Percentiles rank a stretch among this genome's conserved stretches.
Conservation (phyloP, 1,284 basidiomycete genomes). For the Puccinia novopanici region DNA sequence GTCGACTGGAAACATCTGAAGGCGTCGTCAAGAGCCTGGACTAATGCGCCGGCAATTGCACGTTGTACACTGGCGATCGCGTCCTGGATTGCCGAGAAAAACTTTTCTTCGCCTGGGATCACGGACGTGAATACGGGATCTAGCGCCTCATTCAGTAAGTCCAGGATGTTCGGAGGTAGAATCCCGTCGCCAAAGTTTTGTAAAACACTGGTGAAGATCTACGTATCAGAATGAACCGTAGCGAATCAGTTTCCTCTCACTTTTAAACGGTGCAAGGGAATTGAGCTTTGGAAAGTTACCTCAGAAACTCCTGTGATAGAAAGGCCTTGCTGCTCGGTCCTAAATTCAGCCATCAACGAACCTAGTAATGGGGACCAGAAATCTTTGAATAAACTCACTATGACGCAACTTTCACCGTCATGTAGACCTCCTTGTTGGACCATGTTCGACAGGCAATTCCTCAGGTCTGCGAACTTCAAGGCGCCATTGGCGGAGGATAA, state of each 20-base stretch:
- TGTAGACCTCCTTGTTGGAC: constrained; percentile 46
- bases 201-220: constrained; percentile 47
- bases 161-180: constrained; percentile 32
- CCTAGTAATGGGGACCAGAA: neutral
- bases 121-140: constrained; percentile 34
- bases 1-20: constrained; percentile 42
- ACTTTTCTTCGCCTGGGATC: constrained; percentile 37
- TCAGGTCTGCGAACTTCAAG: constrained; percentile 40
- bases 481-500: constrained; percentile 45
- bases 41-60: constrained; percentile 32
- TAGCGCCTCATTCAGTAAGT: constrained; percentile 29
- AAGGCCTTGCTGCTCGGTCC: constrained; percentile 30
- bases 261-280: neutral
- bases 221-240: neutral
- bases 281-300: constrained; percentile 16
- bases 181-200: constrained; percentile 45
- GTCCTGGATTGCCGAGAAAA: constrained; percentile 20
- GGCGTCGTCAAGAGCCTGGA: constrained; percentile 47
- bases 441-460: constrained; percentile 30
- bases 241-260: neutral
- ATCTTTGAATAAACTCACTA: constrained; percentile 20
- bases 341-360: neutral
- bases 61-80: constrained; percentile 46
- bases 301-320: constrained; percentile 49
- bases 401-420: constrained; percentile 44